Conservation (phyloP, 257 asterid species). For the Primulina tabacum region DNA sequence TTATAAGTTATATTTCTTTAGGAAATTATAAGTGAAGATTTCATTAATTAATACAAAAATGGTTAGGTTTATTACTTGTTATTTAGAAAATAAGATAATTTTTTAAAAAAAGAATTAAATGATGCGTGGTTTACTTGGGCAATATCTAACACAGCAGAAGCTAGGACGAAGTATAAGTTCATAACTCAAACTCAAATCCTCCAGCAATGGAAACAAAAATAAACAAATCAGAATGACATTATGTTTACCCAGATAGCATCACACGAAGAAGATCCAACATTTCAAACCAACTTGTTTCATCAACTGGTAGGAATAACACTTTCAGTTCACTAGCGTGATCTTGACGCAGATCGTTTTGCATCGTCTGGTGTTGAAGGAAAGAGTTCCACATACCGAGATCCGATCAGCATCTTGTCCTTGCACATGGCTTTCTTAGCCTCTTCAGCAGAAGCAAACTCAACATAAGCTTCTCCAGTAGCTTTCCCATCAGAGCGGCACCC, state of each 20-base stretch:
- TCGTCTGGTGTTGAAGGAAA: conserved; percentile 88
- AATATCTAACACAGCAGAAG: neutral
- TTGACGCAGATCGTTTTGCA: conserved; percentile 65
- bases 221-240: neutral
- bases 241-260: neutral
- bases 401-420: conserved; percentile 82
- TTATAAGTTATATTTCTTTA: too few relatives aligned
- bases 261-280: too few relatives aligned
- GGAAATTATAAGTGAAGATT: too few relatives aligned
- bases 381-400: conserved; percentile 83
- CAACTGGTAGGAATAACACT: neutral
- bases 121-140: neutral
- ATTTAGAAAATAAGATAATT: too few relatives aligned
- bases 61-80: too few relatives aligned
- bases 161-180: neutral
- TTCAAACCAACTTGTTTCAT: neutral
- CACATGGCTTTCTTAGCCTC: conserved; percentile 84
- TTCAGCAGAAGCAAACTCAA: conserved; percentile 67
- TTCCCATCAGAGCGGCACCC: conserved; percentile 76
- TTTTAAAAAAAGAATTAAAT: too few relatives aligned
- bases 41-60: too few relatives aligned
- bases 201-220: neutral
- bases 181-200: neutral
- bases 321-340: conserved; percentile 39
- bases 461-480: conserved; percentile 93